phyloP scores from a whole-genome alignment of 164 flowering plant species.

The Magnolia changhungtana region DNA sequence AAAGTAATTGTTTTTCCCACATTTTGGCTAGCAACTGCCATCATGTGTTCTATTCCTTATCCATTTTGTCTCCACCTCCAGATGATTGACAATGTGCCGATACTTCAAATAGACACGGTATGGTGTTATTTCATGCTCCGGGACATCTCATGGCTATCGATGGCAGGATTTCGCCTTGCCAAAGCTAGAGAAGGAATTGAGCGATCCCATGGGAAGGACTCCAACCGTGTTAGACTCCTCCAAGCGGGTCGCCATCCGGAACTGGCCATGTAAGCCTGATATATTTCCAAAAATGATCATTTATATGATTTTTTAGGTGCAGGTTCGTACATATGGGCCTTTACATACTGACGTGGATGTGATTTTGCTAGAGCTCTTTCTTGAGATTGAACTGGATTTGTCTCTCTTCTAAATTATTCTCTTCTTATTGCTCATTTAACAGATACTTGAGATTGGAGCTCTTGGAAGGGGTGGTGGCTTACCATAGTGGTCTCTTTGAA shows the following conservation, averaged over 20 bases:
- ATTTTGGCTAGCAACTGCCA: neutral
- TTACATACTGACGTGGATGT: neutral
- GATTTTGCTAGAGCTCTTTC: neutral
- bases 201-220: slow-evolving; percentile 75
- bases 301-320: neutral
- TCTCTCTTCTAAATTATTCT: slow-evolving; percentile 2
- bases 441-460: slow-evolving; percentile 86
- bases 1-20: neutral
- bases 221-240: slow-evolving; percentile 57
- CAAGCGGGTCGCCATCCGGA: slow-evolving; percentile 68
- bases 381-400: neutral
- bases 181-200: slow-evolving; percentile 84
- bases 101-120: slow-evolving; percentile 90
- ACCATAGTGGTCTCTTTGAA: slow-evolving; percentile 59
- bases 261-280: slow-evolving; percentile 63
- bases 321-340: neutral
- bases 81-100: slow-evolving; percentile 83
- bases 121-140: slow-evolving; percentile 98
- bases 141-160: slow-evolving; percentile 78
- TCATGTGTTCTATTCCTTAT: neutral
- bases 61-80: slow-evolving; percentile 26
- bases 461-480: slow-evolving; percentile 91
- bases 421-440: slow-evolving; percentile 7
- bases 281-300: neutral
- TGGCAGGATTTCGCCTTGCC: slow-evolving; percentile 74